Percentiles rank a stretch among this genome's conserved stretches.
phyloP scores from a whole-genome alignment of 2,329 filamentous ascomycete genomes.

The Cladosporium oxysporum region DNA sequence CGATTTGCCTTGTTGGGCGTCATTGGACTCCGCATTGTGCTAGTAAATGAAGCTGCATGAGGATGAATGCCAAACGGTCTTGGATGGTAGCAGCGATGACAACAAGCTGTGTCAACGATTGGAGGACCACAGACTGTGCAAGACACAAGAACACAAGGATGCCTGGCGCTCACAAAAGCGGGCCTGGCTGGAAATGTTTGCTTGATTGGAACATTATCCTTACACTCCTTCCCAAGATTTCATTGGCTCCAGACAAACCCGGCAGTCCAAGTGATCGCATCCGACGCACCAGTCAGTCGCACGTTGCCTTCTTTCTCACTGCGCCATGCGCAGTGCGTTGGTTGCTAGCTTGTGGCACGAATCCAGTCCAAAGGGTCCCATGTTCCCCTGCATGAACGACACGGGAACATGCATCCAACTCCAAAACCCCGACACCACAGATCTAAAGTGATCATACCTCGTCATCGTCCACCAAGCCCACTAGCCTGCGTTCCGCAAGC shows the following conservation, averaged over 20 bases:
- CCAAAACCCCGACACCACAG: not conserved
- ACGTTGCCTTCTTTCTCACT: not conserved
- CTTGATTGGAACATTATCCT: not conserved
- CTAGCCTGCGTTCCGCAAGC: conserved; percentile 69
- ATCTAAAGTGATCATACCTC: conserved; percentile 25
- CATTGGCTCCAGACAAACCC: not conserved
- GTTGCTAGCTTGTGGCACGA: not conserved
- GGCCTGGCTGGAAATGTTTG: conserved; percentile 4
- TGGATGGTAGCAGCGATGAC: not conserved
- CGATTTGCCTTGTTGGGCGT: conserved; percentile 1
- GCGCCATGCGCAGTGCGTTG: not conserved
- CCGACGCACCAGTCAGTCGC: not conserved
- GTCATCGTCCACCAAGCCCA: conserved; percentile 62
- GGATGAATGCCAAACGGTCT: not conserved
- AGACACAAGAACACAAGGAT: not conserved
- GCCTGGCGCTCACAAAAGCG: not conserved
- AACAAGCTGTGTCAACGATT: not conserved
- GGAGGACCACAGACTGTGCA: not conserved
- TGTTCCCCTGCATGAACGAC: not conserved
- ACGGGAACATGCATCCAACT: not conserved
- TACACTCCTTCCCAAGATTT: not conserved
- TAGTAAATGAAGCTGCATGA: not conserved
- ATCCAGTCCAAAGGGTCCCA: not conserved
- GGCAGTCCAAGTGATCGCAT: not conserved
- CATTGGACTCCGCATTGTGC: not conserved